phyloP scores from a whole-genome alignment of 495 filamentous ascomycete genomes.

The Penicillium cinerascens region DNA sequence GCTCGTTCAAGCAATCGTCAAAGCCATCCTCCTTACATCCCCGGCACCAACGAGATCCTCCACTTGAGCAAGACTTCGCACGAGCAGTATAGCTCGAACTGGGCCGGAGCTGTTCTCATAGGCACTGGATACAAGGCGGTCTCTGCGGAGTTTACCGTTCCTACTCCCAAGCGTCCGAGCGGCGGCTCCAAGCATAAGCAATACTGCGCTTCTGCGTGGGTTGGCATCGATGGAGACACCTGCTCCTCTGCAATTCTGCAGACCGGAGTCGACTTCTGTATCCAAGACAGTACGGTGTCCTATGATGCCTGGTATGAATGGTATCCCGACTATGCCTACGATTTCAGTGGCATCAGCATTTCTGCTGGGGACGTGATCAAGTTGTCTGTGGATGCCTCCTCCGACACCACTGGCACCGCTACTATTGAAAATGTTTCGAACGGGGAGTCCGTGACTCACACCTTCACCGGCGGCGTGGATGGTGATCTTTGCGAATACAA shows the following conservation, averaged over 20 bases:
- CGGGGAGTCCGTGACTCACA: constrained; percentile 46
- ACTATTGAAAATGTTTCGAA: constrained; percentile 50
- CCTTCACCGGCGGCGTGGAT: constrained; percentile 32
- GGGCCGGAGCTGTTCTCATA: constrained; percentile 52
- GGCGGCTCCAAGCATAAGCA: constrained; percentile 37
- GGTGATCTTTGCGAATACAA: constrained; percentile 36
- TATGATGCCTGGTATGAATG: constrained; percentile 61
- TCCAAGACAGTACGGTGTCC: constrained; percentile 25
- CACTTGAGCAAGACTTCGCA: constrained; percentile 26
- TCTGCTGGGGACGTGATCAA: constrained; percentile 50
- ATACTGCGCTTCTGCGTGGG: constrained; percentile 57
- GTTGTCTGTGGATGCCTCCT: constrained; percentile 46
- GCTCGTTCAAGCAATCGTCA: constrained; percentile 8
- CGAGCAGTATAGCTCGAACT: constrained; percentile 47
- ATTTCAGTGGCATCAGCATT: constrained; percentile 49
- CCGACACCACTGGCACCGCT: constrained; percentile 43
- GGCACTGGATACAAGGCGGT: constrained; percentile 44
- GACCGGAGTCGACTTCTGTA: constrained; percentile 54
- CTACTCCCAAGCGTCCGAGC: constrained; percentile 39
- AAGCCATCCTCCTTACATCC: constrained; percentile 24
- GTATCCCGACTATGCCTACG: constrained; percentile 53
- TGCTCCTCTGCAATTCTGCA: constrained; percentile 52
- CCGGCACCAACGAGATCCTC: constrained; percentile 23
- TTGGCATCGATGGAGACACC: constrained; percentile 55
- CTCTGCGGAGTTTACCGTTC: constrained; percentile 48